Evolutionary conservation across 1,284 basidiomycete species (phyloP).

Genomic region (Caloboletus firmus): DNA sequence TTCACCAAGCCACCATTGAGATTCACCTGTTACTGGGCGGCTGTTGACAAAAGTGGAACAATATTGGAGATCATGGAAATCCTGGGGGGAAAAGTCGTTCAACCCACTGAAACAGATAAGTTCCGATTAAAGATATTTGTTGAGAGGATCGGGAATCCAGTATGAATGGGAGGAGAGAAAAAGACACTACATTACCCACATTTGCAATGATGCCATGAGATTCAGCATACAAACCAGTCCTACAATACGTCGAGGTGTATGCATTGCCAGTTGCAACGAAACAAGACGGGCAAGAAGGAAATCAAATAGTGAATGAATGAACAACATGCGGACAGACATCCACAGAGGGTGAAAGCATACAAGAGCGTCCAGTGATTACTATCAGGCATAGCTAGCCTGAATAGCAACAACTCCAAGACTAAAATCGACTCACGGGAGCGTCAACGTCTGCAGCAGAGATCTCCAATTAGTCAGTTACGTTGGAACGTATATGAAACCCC

Average conservation of each 20-base stretch:
- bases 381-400: not conserved
- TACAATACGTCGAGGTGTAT: constrained; percentile 27
- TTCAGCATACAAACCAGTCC: constrained; percentile 84
- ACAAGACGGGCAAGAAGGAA: not conserved
- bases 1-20: constrained; percentile 84
- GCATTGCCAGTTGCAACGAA: not conserved
- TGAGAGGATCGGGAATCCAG: not conserved
- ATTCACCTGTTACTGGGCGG: constrained; percentile 55
- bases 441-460: constrained; percentile 58
- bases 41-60: constrained; percentile 67
- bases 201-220: constrained; percentile 89
- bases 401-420: not conserved
- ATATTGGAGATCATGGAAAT: constrained; percentile 75
- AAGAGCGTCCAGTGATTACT: constrained; percentile 86
- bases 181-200: constrained; percentile 40
- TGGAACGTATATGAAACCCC: not conserved
- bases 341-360: constrained; percentile 37
- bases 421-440: constrained; percentile 68
- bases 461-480: constrained; percentile 2
- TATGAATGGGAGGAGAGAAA: not conserved
- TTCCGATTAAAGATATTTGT: not conserved
- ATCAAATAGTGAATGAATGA: constrained; percentile 12
- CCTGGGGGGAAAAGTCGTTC: constrained; percentile 41
- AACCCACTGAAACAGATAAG: not conserved
- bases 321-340: not conserved